Evolutionary conservation across 305 asterid genomes (phyloP).

Genomic region (Euphrasia arctica): DNA sequence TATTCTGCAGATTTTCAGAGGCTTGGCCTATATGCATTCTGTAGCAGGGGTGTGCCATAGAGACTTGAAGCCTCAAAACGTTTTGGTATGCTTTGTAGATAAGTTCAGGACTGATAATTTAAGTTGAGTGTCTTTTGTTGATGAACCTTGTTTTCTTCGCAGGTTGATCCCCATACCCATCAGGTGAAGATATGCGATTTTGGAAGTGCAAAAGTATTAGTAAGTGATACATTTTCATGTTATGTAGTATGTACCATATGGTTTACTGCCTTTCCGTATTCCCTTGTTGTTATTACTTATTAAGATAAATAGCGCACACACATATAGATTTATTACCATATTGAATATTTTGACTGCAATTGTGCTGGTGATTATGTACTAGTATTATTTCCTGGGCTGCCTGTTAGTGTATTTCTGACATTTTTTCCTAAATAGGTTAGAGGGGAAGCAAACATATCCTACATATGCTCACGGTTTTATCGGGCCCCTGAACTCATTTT

Average conservation of each 20-base stretch:
- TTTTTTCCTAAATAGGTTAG: constrained; percentile 37
- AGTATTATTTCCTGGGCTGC: background rate
- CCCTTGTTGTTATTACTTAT: background rate
- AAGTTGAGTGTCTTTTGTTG: background rate
- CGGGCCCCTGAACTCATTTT: constrained; percentile 80
- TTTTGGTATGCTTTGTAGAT: constrained; percentile 37
- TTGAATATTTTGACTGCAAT: background rate
- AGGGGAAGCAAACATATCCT: constrained; percentile 69
- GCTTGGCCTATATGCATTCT: constrained; percentile 63
- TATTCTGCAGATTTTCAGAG: constrained; percentile 56
- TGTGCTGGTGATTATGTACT: background rate
- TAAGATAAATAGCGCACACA: background rate
- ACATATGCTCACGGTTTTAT: constrained; percentile 68
- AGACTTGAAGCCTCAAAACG: constrained; percentile 72
- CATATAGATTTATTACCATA: background rate
- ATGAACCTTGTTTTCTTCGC: background rate
- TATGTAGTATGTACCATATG: no score
- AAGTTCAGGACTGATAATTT: background rate
- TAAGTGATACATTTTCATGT: constrained; percentile 29
- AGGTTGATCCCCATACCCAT: constrained; percentile 65
- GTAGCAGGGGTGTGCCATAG: constrained; percentile 67
- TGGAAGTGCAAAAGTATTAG: constrained; percentile 76
- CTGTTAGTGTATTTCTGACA: background rate
- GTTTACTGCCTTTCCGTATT: background rate
- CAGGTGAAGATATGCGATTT: constrained; percentile 74